Base-by-base conservation (phyloP, 768 basidiomycete genomes). In the Psilocybe sp. region DNA sequence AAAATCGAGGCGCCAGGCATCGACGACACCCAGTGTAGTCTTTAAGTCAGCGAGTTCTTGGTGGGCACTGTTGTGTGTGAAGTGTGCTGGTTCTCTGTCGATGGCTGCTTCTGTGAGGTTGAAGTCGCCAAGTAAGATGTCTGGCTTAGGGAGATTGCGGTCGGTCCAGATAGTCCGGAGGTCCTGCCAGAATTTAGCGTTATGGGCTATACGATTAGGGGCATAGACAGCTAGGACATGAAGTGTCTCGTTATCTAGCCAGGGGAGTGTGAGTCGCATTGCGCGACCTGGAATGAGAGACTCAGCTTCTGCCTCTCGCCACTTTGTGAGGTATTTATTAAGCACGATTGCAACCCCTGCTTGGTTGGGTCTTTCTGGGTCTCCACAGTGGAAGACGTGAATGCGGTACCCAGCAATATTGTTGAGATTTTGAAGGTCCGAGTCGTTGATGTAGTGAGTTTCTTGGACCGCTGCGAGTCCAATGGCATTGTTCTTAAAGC, bases 41-140 rank as follows among this genome's bases (percentile, higher is more conserved):
- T 64, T 67, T 0, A 73, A 52, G 0, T 56, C 40, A 2, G 52
- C 49, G 0, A 74, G 55, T 0, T 61, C 59, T 1, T 55, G 28
- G 0, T 48, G 13, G 1, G 41, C 43, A 1, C 15, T 16, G 0
- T 42, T 15, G 18, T 43, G 39, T 33, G 74, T 69, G 0, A 6
- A 0, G 0, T 52, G 46, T 0, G 49, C 37, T 2, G 72, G 72
- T 0, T 66, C 33, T 0, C 67, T 7, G 51, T 75, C 73, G 0
- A 74, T 35, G 0, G 50, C 14, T 4, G 68, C 64, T 43, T 75
- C 69, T 0, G 66, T 64, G 0, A 75, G 10, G 56, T 77, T 76
- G 35, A 68, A 68, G 51, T 77, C 73, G 0, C 72, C 72, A 0
- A 65, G 31, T 45, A 77, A 47, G 0, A 70, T 3, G 32, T 73